These are phyloP conservation scores for Plasmopara viticola DNA, from an alignment of 352 stramenopile genomes.

Conservation along the genomic window DNA sequence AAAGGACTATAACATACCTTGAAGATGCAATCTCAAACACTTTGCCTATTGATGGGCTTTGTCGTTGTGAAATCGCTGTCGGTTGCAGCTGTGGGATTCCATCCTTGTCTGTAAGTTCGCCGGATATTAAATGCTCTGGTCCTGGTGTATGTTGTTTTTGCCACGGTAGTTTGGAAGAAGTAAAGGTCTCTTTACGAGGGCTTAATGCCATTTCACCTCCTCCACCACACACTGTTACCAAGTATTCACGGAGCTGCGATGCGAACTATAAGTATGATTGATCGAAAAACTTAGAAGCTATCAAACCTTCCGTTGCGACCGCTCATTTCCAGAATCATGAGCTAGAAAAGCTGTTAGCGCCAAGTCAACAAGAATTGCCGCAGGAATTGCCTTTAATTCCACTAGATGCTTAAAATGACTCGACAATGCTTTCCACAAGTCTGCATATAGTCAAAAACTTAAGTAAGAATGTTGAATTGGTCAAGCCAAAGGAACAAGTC, in stretches of 20 bases:
- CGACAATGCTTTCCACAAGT: constrained; percentile 66
- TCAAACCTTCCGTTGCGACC: constrained; percentile 61
- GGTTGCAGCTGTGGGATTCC: constrained; percentile 46
- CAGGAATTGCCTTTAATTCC: constrained; percentile 33
- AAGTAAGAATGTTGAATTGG: background rate
- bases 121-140: constrained; percentile 11
- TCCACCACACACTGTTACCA: constrained; percentile 38
- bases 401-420: constrained; percentile 52
- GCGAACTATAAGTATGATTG: constrained; percentile 5
- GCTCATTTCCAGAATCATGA: constrained; percentile 48
- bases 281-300: background rate
- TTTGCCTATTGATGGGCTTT: constrained; percentile 48
- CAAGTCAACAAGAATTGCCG: constrained; percentile 31
- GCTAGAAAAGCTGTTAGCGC: constrained; percentile 49
- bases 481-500: background rate
- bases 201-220: constrained; percentile 14
- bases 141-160: constrained; percentile 12
- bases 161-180: constrained; percentile 15
- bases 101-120: constrained; percentile 14
- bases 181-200: constrained; percentile 18
- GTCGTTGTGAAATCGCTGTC: constrained; percentile 50
- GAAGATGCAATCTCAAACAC: constrained; percentile 45
- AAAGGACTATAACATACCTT: constrained; percentile 23
- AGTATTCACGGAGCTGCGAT: constrained; percentile 55
- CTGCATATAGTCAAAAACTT: constrained; percentile 18